A percentile compares a stretch with the other conserved stretches of the same genome.
phyloP scores from a whole-genome alignment of 345 rosid genomes.

The Limnanthes douglasii region DNA sequence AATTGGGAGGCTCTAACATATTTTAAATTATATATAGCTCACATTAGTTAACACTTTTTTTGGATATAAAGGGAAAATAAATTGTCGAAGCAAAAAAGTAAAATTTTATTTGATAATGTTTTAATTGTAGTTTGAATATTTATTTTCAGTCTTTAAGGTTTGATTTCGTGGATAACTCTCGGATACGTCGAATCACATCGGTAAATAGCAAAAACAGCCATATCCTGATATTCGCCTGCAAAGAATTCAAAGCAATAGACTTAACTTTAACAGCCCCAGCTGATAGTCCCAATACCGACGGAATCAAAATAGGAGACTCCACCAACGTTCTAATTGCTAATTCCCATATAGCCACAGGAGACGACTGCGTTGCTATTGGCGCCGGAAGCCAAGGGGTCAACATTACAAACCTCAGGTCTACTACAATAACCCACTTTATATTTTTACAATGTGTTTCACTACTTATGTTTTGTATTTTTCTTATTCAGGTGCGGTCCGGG shows the following conservation, averaged over 20 bases:
- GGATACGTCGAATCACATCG: conserved; percentile 18
- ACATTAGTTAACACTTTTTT: too few relatives aligned
- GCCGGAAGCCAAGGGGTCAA: conserved; percentile 23
- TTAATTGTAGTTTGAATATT: too few relatives aligned
- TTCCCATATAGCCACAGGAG: conserved; percentile 34
- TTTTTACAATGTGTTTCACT: too few relatives aligned
- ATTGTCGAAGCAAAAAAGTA: too few relatives aligned
- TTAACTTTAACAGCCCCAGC: conserved; percentile 23
- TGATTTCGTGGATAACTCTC: conserved; percentile 17
- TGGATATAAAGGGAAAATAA: too few relatives aligned
- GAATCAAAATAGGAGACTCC: conserved; percentile 49
- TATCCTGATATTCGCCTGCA: conserved; percentile 24
- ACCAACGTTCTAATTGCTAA: conserved; percentile 14
- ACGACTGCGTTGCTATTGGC: conserved; percentile 50
- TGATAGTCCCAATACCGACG: conserved; percentile 45
- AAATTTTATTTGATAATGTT: too few relatives aligned
- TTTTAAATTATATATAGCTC: too few relatives aligned
- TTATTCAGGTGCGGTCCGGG: conserved; percentile 56
- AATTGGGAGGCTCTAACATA: too few relatives aligned
- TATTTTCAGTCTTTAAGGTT: conserved; percentile 34
- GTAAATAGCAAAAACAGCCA: conserved; percentile 40
- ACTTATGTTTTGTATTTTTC: too few relatives aligned
- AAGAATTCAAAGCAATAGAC: conserved; percentile 18
- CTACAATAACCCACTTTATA: too few relatives aligned
- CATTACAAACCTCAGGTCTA: too few relatives aligned